phyloP scores from a whole-genome alignment of 345 rosid genomes.

The Boechera divaricarpa region DNA sequence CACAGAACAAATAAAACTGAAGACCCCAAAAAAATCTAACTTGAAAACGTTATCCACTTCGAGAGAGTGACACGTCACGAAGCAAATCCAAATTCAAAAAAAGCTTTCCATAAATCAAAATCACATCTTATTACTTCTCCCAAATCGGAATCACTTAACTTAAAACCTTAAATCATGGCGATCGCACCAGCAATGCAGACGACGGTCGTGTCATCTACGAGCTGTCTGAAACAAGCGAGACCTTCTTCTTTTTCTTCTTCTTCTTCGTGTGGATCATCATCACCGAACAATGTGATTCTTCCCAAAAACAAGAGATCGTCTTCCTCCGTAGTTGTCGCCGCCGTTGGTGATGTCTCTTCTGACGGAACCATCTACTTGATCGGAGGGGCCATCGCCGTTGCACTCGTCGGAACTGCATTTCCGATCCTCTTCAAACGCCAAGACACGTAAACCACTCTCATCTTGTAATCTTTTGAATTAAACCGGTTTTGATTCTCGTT shows the following conservation, averaged over 20 bases:
- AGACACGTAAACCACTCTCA: conserved; percentile 61
- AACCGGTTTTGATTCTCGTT: conserved; percentile 24
- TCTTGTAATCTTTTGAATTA: background rate
- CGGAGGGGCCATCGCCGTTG: conserved; percentile 71
- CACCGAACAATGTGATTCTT: conserved; percentile 32
- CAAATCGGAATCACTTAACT: conserved; percentile 1
- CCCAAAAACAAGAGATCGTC: conserved; percentile 48
- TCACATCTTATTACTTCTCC: background rate
- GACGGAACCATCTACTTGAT: conserved; percentile 69
- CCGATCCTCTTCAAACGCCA: conserved; percentile 84
- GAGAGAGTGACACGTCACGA: conserved; percentile 39
- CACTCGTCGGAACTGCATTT: conserved; percentile 89
- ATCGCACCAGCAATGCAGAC: conserved; percentile 49
- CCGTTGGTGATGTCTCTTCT: conserved; percentile 84
- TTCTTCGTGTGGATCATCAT: conserved; percentile 32
- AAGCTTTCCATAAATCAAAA: conserved; percentile 14
- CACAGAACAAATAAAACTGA: background rate
- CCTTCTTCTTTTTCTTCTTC: conserved; percentile 10
- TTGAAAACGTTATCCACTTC: conserved; percentile 35
- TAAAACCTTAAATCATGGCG: conserved; percentile 35
- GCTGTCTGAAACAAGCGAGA: conserved; percentile 35
- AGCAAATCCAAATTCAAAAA: conserved; percentile 18
- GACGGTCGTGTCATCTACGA: conserved; percentile 34
- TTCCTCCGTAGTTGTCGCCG: conserved; percentile 63
- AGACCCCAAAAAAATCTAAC: conserved; percentile 12